Evolutionary conservation across 768 basidiomycete species (phyloP).

Genomic region (Naganishia vaughanmartiniae): DNA sequence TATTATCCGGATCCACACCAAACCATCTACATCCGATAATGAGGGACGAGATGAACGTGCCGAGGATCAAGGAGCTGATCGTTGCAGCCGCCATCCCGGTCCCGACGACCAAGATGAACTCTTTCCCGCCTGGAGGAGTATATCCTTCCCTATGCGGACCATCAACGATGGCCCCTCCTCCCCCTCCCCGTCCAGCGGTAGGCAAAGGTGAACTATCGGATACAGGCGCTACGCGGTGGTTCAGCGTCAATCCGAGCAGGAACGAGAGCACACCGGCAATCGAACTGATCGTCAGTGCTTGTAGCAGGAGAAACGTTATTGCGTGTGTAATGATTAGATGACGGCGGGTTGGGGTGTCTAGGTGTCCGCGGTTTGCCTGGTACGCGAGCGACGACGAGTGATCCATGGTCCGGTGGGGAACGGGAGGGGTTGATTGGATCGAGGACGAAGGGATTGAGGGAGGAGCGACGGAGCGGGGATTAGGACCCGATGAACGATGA

Average conservation of each 20-base stretch:
- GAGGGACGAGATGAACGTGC: slow-evolving; percentile 86
- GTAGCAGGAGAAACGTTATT: slow-evolving; percentile 82
- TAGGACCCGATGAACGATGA: no score
- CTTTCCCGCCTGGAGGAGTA: slow-evolving; percentile 53
- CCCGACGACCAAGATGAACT: slow-evolving; percentile 54
- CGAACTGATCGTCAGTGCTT: slow-evolving; percentile 83
- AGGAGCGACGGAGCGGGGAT: no score
- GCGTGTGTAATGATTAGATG: slow-evolving; percentile 74
- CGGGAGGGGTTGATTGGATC: no score
- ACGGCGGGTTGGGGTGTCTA: slow-evolving; percentile 68
- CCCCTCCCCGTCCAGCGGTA: slow-evolving; percentile 13
- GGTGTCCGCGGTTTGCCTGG: slow-evolving; percentile 77
- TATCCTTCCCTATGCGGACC: slow-evolving; percentile 39
- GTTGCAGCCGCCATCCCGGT: slow-evolving; percentile 72
- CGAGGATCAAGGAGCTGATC: slow-evolving; percentile 72
- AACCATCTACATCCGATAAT: slow-evolving; percentile 73
- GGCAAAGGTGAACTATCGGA: slow-evolving; percentile 29
- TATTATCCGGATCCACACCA: slow-evolving; percentile 88
- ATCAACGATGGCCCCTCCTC: background rate
- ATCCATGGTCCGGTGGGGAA: no score
- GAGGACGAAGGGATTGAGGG: no score
- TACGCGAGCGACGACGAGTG: background rate
- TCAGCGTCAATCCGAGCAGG: slow-evolving; percentile 61
- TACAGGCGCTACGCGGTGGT: slow-evolving; percentile 47
- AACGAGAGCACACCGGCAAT: slow-evolving; percentile 77